Conservation (phyloP, 768 basidiomycete genomes). For the Amanita thiersii region DNA sequence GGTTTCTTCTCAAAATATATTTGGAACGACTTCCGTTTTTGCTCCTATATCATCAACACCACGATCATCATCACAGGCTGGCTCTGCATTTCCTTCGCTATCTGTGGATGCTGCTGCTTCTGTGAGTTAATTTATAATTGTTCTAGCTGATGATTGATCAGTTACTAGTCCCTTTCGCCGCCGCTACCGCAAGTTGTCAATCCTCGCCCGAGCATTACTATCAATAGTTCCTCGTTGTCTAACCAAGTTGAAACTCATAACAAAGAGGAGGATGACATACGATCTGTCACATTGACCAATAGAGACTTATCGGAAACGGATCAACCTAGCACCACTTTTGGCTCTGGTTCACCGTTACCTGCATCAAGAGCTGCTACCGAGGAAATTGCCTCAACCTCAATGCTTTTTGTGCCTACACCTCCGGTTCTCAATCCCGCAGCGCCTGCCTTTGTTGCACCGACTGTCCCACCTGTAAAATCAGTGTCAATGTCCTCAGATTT, state of each 20-base stretch:
- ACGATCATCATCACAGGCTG: conserved; percentile 12
- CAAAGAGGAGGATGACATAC: no score
- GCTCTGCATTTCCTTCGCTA: conserved; percentile 9
- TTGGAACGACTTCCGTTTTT: conserved; percentile 27
- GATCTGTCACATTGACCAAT: no score
- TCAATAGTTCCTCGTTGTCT: no score
- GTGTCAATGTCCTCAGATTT: conserved; percentile 5
- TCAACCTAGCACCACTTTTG: no score
- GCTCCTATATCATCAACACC: conserved; percentile 16
- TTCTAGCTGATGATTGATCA: neutral
- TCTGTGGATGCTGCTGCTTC: conserved; percentile 11
- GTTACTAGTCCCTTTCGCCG: neutral
- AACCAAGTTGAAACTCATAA: no score
- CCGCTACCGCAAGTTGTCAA: neutral
- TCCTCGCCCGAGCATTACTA: no score
- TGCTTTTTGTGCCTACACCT: no score
- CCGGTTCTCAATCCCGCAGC: conserved; percentile 1
- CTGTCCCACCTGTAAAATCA: conserved; percentile 8
- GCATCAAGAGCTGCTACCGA: no score
- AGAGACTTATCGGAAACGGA: no score
- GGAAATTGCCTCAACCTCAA: no score
- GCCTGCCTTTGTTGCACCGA: conserved; percentile 4
- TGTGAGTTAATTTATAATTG: conserved; percentile 6
- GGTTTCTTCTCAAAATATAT: conserved; percentile 28
- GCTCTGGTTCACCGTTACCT: no score